These are phyloP conservation scores for Halteria grandinella DNA, from an alignment of 73 alveolate genomes.

Conservation along the genomic window DNA sequence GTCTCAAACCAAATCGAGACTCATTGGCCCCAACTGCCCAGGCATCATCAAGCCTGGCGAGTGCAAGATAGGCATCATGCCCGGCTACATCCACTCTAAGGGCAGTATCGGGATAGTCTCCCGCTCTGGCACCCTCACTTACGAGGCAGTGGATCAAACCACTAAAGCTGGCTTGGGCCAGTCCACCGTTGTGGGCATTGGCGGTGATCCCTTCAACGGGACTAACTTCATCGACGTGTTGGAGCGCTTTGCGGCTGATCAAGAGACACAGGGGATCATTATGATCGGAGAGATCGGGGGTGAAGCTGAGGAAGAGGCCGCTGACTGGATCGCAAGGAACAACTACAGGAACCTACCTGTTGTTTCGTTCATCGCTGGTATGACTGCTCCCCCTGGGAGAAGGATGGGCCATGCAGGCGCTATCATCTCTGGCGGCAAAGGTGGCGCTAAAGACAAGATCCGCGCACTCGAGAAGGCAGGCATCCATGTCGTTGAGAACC, in stretches of 20 bases:
- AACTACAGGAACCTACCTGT: conserved; percentile 91
- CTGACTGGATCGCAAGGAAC: conserved; percentile 84
- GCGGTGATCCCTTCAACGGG: conserved; percentile 98
- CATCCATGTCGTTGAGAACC: conserved; percentile 50
- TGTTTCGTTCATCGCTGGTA: conserved; percentile 94
- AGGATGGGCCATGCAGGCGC: conserved; percentile 99
- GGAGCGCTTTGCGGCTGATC: conserved; percentile 89
- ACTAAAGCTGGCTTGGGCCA: conserved; percentile 94
- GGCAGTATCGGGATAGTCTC: conserved; percentile 88
- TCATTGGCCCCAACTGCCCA: conserved; percentile 98
- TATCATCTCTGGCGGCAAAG: conserved; percentile 89
- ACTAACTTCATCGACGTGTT: conserved; percentile 96
- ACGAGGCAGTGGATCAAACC: conserved; percentile 97
- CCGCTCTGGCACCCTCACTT: conserved; percentile 96
- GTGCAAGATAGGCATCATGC: conserved; percentile 99
- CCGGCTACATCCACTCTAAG: conserved; percentile 91
- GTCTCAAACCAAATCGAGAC: conserved; percentile 86
- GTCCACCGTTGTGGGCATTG: conserved; percentile 93
- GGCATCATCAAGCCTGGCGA: conserved; percentile 98
- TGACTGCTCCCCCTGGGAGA: conserved; percentile 92
- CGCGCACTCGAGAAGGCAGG: conserved; percentile 87
- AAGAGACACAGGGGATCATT: conserved; percentile 94
- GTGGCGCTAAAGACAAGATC: conserved; percentile 87
- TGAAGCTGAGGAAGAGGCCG: conserved; percentile 93
- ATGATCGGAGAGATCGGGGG: conserved; percentile 99